These are phyloP conservation scores for Paecilomyces sp. DNA, from an alignment of 2,329 filamentous ascomycete genomes.

Conservation along the genomic window DNA sequence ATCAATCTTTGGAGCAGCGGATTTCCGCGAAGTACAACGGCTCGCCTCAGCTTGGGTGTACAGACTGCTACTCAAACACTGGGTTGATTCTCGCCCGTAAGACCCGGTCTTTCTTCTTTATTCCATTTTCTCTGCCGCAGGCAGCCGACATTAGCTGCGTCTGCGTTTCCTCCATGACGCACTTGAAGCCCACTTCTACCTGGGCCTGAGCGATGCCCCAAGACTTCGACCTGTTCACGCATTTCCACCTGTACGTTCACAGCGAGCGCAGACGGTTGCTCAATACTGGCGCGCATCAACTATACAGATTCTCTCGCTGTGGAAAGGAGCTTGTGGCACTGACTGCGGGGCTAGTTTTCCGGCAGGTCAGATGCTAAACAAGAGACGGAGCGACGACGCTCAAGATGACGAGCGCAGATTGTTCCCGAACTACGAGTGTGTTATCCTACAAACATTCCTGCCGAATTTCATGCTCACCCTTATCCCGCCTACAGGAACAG, in stretches of 20 bases:
- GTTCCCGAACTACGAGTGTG: conserved; percentile 13
- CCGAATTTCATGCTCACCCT: neutral
- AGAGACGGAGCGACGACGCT: conserved; percentile 3
- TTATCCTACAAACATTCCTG: neutral
- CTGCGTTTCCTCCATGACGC: neutral
- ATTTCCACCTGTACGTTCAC: neutral
- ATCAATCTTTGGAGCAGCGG: conserved; percentile 8
- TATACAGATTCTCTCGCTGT: neutral
- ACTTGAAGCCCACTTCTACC: neutral
- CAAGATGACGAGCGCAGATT: conserved; percentile 16
- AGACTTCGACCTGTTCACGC: neutral
- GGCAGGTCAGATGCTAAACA: conserved; percentile 8
- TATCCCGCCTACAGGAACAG: conserved; percentile 1
- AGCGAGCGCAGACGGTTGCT: neutral
- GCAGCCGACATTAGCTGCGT: neutral
- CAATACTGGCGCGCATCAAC: neutral
- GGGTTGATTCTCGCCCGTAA: neutral
- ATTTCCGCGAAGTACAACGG: conserved; percentile 14
- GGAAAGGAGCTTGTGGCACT: conserved; percentile 2
- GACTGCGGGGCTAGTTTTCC: conserved; percentile 10
- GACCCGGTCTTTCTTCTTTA: neutral
- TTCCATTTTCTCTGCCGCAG: neutral
- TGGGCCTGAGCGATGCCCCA: neutral
- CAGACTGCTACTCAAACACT: conserved; percentile 3
- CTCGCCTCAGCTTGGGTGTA: conserved; percentile 7